phyloP scores from a whole-genome alignment of 1,139 yeast species.

The Kurtzmaniella quercitrusa region DNA sequence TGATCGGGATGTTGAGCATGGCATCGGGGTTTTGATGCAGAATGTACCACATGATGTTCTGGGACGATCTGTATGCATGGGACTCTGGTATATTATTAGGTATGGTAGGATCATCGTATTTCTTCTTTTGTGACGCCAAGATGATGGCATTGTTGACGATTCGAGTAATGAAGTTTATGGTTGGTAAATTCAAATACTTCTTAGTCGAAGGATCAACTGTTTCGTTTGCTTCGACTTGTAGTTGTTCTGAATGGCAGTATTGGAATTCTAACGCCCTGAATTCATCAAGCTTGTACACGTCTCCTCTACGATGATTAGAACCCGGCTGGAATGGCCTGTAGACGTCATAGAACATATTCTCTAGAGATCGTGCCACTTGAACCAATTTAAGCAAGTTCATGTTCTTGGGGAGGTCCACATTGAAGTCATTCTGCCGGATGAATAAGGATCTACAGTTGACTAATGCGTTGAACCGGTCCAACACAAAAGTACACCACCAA shows the following conservation, averaged over 20 bases:
- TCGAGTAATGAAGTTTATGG: constrained; percentile 20
- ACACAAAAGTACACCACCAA: constrained; percentile 35
- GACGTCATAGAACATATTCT: constrained; percentile 22
- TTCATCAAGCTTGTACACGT: constrained; percentile 21
- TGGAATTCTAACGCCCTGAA: constrained; percentile 24
- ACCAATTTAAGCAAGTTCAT: constrained; percentile 22
- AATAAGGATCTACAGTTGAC: constrained; percentile 22
- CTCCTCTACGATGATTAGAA: constrained; percentile 13
- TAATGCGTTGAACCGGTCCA: constrained; percentile 32
- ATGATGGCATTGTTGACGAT: constrained; percentile 24
- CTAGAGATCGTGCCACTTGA: constrained; percentile 22
- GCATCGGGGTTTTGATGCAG: constrained; percentile 16
- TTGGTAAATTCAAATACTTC: constrained; percentile 3
- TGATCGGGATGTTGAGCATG: constrained; percentile 22
- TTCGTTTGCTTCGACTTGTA: neutral
- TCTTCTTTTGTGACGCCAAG: constrained; percentile 23
- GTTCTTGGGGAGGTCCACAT: constrained; percentile 27
- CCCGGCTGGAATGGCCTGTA: constrained; percentile 20
- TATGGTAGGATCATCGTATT: constrained; percentile 21
- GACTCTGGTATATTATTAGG: constrained; percentile 22
- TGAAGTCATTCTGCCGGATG: constrained; percentile 26
- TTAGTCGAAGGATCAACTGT: neutral
- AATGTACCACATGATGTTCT: constrained; percentile 24
- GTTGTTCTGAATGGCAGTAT: constrained; percentile 20
- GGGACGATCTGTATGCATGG: constrained; percentile 19